phyloP scores from a whole-genome alignment of 768 basidiomycete species.

The Mycena olivaceomarginata region DNA sequence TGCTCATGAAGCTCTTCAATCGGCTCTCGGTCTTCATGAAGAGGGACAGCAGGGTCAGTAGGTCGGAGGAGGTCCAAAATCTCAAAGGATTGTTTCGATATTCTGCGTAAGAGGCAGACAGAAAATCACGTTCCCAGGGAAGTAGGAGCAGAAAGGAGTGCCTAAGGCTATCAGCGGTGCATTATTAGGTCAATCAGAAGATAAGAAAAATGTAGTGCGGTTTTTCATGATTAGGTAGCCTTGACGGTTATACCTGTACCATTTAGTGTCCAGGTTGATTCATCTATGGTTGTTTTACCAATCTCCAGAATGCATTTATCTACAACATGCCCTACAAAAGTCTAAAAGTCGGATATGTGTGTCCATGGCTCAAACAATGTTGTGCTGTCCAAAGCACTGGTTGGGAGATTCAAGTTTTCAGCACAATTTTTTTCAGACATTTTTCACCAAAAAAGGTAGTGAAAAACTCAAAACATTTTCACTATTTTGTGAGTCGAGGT shows the following conservation, averaged over 20 bases:
- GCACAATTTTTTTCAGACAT: no score
- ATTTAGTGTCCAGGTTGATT: neutral
- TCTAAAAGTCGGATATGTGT: neutral
- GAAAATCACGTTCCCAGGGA: neutral
- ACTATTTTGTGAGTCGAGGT: no score
- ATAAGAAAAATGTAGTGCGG: neutral
- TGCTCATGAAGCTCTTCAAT: conserved; percentile 2
- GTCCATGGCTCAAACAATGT: neutral
- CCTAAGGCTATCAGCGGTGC: neutral
- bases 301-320: neutral
- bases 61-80: neutral
- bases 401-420: no score
- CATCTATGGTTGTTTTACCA: neutral
- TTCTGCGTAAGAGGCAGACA: neutral
- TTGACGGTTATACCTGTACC: neutral
- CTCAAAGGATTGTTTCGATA: neutral
- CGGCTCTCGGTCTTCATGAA: conserved; percentile 5
- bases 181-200: neutral
- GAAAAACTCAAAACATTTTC: no score
- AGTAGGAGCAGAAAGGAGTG: neutral
- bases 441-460: no score
- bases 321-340: neutral
- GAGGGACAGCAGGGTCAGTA: neutral
- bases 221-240: neutral
- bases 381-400: neutral